Conservation (phyloP, 2,329 filamentous ascomycete species). For the Pyrenophora seminiperda region DNA sequence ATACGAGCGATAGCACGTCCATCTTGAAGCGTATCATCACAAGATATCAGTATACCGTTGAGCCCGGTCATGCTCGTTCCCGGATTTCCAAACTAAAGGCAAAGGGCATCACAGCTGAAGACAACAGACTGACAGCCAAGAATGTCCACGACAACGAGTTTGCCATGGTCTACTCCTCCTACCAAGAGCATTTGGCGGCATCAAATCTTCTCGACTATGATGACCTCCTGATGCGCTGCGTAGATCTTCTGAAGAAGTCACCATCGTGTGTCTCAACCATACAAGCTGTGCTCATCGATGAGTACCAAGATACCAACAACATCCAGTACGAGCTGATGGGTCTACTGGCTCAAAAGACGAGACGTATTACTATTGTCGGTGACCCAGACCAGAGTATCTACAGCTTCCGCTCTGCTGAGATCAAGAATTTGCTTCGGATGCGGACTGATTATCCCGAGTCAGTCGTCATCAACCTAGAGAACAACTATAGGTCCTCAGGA, state of each 20-base stretch:
- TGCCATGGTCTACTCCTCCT: slow-evolving; percentile 70
- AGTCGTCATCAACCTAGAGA: slow-evolving; percentile 81
- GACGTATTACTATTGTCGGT: slow-evolving; percentile 89
- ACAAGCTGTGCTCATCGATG: slow-evolving; percentile 89
- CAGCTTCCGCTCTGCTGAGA: slow-evolving; percentile 90
- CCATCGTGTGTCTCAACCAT: slow-evolving; percentile 87
- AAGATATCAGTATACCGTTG: slow-evolving; percentile 68
- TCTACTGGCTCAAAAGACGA: slow-evolving; percentile 73
- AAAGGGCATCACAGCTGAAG: slow-evolving; percentile 56
- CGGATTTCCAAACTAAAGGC: slow-evolving; percentile 74
- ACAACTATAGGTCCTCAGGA: slow-evolving; percentile 92
- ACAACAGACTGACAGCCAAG: slow-evolving; percentile 49
- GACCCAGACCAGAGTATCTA: slow-evolving; percentile 99
- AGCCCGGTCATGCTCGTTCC: slow-evolving; percentile 70
- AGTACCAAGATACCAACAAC: slow-evolving; percentile 96
- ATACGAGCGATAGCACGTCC: slow-evolving; percentile 76
- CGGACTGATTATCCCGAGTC: slow-evolving; percentile 77
- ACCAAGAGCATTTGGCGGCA: slow-evolving; percentile 73
- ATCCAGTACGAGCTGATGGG: slow-evolving; percentile 95
- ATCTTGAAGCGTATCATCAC: slow-evolving; percentile 86
- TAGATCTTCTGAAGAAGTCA: slow-evolving; percentile 73
- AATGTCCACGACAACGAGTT: slow-evolving; percentile 67
- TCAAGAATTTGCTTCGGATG: slow-evolving; percentile 82
- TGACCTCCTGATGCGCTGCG: slow-evolving; percentile 83
- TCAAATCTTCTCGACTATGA: slow-evolving; percentile 94